A percentile compares a stretch with the other conserved stretches of the same genome.
phyloP scores from a whole-genome alignment of 306 rosid species.

The Adenanthera pavonina region DNA sequence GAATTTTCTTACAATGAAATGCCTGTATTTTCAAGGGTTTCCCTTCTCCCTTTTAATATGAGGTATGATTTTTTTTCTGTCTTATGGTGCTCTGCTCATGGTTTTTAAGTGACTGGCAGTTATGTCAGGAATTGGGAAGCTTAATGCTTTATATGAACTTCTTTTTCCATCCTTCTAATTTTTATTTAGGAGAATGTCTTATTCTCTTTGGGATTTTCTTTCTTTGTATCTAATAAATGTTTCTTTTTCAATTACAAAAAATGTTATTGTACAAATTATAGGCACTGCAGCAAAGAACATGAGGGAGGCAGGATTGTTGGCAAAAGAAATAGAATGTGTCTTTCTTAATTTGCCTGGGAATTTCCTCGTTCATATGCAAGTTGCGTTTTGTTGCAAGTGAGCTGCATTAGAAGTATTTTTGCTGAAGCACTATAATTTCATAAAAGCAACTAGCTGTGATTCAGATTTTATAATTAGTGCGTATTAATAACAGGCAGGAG shows the following conservation, averaged over 20 bases:
- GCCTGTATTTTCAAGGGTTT: not conserved
- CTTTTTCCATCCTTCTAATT: not conserved
- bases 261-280: not conserved
- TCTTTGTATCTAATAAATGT: not conserved
- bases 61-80: not conserved
- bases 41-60: not conserved
- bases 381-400: not conserved
- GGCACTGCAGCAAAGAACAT: not conserved
- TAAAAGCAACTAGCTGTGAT: not conserved
- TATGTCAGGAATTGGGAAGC: not conserved
- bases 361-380: not conserved
- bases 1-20: not conserved
- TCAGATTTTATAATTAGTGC: not conserved
- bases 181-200: not conserved
- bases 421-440: not conserved
- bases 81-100: not conserved
- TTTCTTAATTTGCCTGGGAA: not conserved
- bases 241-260: not conserved
- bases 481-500: not conserved
- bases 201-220: not conserved
- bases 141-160: not conserved
- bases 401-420: not conserved
- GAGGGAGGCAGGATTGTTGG: not conserved
- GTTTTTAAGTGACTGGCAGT: not conserved
- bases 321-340: not conserved